Conservation (phyloP, 2,329 filamentous ascomycete genomes). For the Dryadomyces quercivorus region DNA sequence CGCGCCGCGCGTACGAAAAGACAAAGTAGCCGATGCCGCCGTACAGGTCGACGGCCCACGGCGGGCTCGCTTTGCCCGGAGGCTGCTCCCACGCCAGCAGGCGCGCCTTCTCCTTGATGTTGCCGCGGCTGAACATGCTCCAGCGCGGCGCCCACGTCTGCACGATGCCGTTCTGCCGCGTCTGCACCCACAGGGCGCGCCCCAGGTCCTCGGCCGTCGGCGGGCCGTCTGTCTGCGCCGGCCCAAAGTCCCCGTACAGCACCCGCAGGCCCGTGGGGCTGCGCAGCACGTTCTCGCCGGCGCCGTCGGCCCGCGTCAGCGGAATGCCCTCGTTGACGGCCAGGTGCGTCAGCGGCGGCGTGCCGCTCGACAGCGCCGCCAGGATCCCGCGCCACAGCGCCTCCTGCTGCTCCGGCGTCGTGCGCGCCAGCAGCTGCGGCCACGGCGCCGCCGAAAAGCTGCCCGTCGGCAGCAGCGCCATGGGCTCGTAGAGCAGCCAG, state of each 20-base stretch:
- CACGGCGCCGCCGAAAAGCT: conserved; percentile 36
- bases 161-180: conserved; percentile 64
- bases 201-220: conserved; percentile 43
- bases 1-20: conserved; percentile 66
- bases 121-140: conserved; percentile 92
- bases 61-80: not conserved
- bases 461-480: conserved; percentile 47
- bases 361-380: conserved; percentile 26
- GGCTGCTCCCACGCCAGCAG: conserved; percentile 52
- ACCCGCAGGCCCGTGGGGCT: conserved; percentile 59
- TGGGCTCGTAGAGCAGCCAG: conserved; percentile 48
- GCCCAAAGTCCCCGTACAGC: conserved; percentile 65
- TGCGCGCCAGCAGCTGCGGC: conserved; percentile 22
- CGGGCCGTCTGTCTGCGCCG: conserved; percentile 15
- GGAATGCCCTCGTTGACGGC: conserved; percentile 53
- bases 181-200: conserved; percentile 64
- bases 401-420: conserved; percentile 14
- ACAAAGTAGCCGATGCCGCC: conserved; percentile 91
- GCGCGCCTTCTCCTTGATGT: conserved; percentile 77
- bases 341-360: conserved; percentile 37
- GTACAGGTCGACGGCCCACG: conserved; percentile 67
- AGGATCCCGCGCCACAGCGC: conserved; percentile 39
- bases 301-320: conserved; percentile 18
- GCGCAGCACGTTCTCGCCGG: conserved; percentile 55
- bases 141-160: conserved; percentile 83